phyloP scores from a whole-genome alignment of 495 filamentous ascomycete species.

The Aspergillus affinis region DNA sequence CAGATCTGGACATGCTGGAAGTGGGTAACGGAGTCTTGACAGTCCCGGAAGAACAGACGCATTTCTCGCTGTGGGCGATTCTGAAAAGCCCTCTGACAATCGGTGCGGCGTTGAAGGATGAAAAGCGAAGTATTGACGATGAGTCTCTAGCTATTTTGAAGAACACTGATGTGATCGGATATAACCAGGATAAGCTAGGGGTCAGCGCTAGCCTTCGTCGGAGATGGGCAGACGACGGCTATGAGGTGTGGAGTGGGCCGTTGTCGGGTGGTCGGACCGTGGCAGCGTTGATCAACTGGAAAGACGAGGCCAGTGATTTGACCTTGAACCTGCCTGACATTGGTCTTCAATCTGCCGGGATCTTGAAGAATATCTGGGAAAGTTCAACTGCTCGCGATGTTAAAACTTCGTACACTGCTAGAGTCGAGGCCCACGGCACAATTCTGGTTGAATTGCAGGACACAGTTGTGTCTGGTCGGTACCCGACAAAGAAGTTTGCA shows the following conservation, averaged over 20 bases:
- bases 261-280: slow-evolving; percentile 40
- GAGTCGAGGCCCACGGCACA: slow-evolving; percentile 42
- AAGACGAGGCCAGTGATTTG: slow-evolving; percentile 34
- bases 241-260: slow-evolving; percentile 51
- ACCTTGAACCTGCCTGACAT: slow-evolving; percentile 40
- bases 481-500: slow-evolving; percentile 23
- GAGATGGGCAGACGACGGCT: slow-evolving; percentile 41
- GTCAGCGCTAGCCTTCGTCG: slow-evolving; percentile 38
- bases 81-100: slow-evolving; percentile 57
- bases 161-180: slow-evolving; percentile 51
- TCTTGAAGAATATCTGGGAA: slow-evolving; percentile 46
- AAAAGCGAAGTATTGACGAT: slow-evolving; percentile 25
- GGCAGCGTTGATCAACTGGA: slow-evolving; percentile 48
- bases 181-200: slow-evolving; percentile 55
- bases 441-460: slow-evolving; percentile 42
- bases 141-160: slow-evolving; percentile 39
- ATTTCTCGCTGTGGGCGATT: slow-evolving; percentile 59
- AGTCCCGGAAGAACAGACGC: slow-evolving; percentile 44
- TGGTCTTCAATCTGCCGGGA: slow-evolving; percentile 38
- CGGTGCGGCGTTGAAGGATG: slow-evolving; percentile 45
- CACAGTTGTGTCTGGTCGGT: slow-evolving; percentile 28
- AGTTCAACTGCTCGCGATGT: slow-evolving; percentile 27
- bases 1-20: slow-evolving; percentile 58
- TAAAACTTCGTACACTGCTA: slow-evolving; percentile 36
- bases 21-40: slow-evolving; percentile 42